Evolutionary conservation across 139 green algal species (phyloP), one percentile per base, ranked within the genome.

Genomic region (Coccomyxa sp.): DNA sequence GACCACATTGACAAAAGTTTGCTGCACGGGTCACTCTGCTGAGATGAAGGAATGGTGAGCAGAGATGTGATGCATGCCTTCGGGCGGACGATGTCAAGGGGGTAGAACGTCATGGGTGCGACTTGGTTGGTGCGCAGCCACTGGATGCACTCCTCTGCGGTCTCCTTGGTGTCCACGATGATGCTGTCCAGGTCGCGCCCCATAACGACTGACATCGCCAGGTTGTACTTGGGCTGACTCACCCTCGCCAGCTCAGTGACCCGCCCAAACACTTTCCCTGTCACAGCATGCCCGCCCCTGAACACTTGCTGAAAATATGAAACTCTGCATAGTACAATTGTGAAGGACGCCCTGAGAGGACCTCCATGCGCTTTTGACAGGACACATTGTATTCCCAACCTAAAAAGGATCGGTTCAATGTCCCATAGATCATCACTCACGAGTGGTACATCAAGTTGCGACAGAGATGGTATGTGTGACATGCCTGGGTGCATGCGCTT

Each of bases 131-230:
- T 25, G 71, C 71, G 91, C 71, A 95, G 89, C 58, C 82, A 82
- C 60, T 89, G 84, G 67, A 98, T 96, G 87, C 93, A 97, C 16
- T 90, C 81, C 76, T 94, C 94, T 27, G 90, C 96, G 17, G 91
- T 93, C 21, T 85, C 86, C 71, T 85, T 84, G 74, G 90, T 93
- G 57, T 98, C 93, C 58, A 98, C 93, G 28, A 99, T 88, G 60
- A 99, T 88, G 14, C 88, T 90, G 89, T 99, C 97, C 85, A 98
- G 92, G 81, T 98, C 86, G 11, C 85, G 86, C 30, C 94, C 95
- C 89, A 98, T 90, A 45, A 91, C 93, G 76, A 98, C 94, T 13
- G 92, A 88, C 77, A 99, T 82, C 10, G 96, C 97, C 79, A 98
- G 79, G 79, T 96, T 92, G 90, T 97, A 98, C 82, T 92, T 90